Conservation (phyloP, 2,329 filamentous ascomycete species). For the Parastagonospora nodorum region DNA sequence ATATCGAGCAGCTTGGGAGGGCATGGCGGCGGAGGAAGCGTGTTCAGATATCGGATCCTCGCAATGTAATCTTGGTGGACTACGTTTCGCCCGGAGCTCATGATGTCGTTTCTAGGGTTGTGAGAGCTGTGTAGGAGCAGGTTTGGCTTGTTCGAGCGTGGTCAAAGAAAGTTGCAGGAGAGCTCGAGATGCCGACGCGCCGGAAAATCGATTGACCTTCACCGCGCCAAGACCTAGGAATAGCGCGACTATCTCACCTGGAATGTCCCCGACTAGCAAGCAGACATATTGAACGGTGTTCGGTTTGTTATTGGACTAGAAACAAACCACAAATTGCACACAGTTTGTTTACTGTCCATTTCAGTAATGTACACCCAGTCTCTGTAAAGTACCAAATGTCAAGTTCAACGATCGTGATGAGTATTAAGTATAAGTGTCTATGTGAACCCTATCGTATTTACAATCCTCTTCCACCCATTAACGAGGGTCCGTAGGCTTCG, state of each 20-base stretch:
- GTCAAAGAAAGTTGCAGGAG: slow-evolving; percentile 34
- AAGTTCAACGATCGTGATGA: slow-evolving; percentile 25
- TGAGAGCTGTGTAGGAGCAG: slow-evolving; percentile 3
- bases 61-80: slow-evolving; percentile 97
- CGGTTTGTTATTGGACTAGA: not conserved
- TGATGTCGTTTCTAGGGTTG: slow-evolving; percentile 14
- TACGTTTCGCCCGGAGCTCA: slow-evolving; percentile 33
- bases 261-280: not conserved
- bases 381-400: not conserved
- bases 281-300: slow-evolving; percentile 3
- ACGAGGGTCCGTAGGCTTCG: slow-evolving; percentile 17
- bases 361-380: too few relatives aligned
- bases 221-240: slow-evolving; percentile 23
- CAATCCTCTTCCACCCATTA: slow-evolving; percentile 35
- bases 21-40: slow-evolving; percentile 89
- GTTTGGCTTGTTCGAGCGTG: slow-evolving; percentile 13
- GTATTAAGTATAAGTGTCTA: slow-evolving; percentile 37
- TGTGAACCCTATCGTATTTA: slow-evolving; percentile 21
- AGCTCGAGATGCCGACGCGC: slow-evolving; percentile 30
- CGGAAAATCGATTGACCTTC: slow-evolving; percentile 19
- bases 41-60: slow-evolving; percentile 92
- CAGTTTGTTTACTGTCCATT: too few relatives aligned
- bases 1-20: slow-evolving; percentile 97
- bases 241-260: not conserved
- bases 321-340: not conserved